Evolutionary conservation across 2,329 filamentous ascomycete species (phyloP).

Genomic region (Penicillium crustosum): DNA sequence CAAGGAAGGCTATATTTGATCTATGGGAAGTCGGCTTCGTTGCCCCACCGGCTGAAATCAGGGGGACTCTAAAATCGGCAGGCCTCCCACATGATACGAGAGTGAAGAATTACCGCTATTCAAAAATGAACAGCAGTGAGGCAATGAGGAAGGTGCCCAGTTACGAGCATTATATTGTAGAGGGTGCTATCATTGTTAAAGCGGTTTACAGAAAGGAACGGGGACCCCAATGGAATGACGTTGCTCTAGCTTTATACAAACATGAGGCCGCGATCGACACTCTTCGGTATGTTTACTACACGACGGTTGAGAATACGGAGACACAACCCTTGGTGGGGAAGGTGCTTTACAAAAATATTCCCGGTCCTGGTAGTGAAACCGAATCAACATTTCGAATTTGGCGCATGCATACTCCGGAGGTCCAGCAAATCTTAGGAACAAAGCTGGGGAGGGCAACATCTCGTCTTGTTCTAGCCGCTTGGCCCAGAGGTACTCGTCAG

Average conservation of each 20-base stretch:
- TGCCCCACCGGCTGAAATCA: not conserved
- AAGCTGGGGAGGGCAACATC: not conserved
- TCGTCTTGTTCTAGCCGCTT: not conserved
- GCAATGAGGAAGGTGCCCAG: accelerated
- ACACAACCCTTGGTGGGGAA: not conserved
- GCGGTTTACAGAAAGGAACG: accelerated
- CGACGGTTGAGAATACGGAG: not conserved
- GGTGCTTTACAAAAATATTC: not conserved
- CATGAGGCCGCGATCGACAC: not conserved
- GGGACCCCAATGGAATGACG: not conserved
- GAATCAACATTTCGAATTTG: not conserved
- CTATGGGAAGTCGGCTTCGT: not conserved
- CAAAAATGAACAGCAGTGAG: not conserved
- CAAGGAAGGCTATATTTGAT: not conserved
- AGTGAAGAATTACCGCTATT: accelerated
- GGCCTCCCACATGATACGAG: accelerated
- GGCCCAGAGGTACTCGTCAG: not conserved
- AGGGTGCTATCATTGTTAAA: not conserved
- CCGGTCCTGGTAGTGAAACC: accelerated
- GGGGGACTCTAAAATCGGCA: not conserved
- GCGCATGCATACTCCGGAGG: accelerated
- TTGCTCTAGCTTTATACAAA: slow-evolving; percentile 2
- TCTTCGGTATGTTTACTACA: not conserved
- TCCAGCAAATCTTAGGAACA: not conserved
- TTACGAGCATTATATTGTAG: not conserved